Evolutionary conservation across 83 land plant genomes (phyloP).

Genomic region (Picea abies): DNA sequence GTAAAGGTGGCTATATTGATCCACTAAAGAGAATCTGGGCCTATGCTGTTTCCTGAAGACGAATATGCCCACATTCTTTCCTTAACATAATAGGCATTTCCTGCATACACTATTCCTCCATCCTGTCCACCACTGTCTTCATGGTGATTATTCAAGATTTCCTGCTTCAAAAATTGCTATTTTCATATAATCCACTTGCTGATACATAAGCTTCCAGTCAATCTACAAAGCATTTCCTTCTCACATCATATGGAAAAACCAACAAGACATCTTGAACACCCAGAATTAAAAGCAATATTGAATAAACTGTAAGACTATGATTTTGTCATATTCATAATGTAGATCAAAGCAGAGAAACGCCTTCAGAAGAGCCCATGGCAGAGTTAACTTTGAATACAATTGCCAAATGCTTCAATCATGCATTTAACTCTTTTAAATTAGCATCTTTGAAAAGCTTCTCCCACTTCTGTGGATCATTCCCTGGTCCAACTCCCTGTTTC

Average conservation of each 20-base stretch:
- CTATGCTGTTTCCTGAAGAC: neutral
- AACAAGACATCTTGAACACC: too few relatives aligned
- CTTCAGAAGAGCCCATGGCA: too few relatives aligned
- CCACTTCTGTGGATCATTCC: conserved; percentile 72
- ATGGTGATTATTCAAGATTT: neutral
- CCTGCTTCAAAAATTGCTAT: neutral
- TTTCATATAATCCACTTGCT: neutral
- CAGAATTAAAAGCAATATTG: too few relatives aligned
- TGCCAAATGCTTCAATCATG: neutral
- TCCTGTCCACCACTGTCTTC: conserved; percentile 2
- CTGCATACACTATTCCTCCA: neutral
- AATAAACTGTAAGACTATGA: neutral
- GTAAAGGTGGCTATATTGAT: too few relatives aligned
- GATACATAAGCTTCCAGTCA: neutral
- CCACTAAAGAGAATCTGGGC: neutral
- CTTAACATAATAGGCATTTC: neutral
- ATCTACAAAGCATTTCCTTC: conserved; percentile 4
- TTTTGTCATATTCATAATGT: neutral
- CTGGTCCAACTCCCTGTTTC: conserved; percentile 88
- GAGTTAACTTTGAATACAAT: neutral
- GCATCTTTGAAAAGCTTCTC: conserved; percentile 59
- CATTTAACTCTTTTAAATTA: conserved; percentile 11
- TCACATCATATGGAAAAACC: too few relatives aligned
- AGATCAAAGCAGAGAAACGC: too few relatives aligned
- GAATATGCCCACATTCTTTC: neutral